Percentiles rank a stretch among this genome's conserved stretches.
Evolutionary conservation across 225 moss, liverwort and hornwort species (phyloP).

Genomic region (Asterella californica): DNA sequence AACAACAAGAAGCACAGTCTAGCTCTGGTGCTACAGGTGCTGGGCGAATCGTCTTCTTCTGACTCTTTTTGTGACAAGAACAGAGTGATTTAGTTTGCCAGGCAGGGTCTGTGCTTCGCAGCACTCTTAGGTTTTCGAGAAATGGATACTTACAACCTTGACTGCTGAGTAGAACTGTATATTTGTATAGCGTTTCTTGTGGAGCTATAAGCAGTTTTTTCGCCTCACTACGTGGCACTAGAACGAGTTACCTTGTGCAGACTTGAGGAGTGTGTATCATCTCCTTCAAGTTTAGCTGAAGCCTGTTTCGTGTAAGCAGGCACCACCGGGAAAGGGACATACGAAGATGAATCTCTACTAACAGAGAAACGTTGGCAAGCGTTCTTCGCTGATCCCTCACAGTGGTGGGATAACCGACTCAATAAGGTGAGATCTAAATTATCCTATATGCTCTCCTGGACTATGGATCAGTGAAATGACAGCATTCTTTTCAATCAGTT

Average conservation of each 20-base stretch:
- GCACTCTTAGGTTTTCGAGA: too few species aligned
- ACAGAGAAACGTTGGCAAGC: slow-evolving; percentile 86
- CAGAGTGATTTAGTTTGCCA: too few species aligned
- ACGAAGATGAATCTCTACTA: slow-evolving; percentile 47
- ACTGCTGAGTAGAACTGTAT: not conserved
- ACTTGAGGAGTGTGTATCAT: not conserved
- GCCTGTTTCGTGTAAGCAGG: slow-evolving; percentile 27
- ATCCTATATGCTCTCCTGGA: slow-evolving; percentile 5
- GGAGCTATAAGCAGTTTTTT: not conserved
- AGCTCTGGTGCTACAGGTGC: slow-evolving; percentile 9
- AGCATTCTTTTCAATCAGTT: not conserved
- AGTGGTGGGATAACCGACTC: slow-evolving; percentile 93
- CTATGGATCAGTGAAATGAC: not conserved
- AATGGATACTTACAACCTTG: too few species aligned
- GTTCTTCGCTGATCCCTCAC: slow-evolving; percentile 76
- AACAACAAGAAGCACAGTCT: slow-evolving; percentile 24
- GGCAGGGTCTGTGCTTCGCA: not conserved
- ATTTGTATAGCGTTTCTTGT: not conserved
- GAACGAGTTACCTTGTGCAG: not conserved
- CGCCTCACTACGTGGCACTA: not conserved
- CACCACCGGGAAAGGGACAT: slow-evolving; percentile 14
- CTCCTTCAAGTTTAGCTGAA: not conserved
- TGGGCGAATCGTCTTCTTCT: not conserved
- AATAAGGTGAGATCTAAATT: slow-evolving; percentile 52
- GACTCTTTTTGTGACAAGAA: not conserved